These are phyloP conservation scores for Borealophlyctis nickersoniae DNA, from an alignment of 192 early-diverging fungal genomes.

Conservation along the genomic window DNA sequence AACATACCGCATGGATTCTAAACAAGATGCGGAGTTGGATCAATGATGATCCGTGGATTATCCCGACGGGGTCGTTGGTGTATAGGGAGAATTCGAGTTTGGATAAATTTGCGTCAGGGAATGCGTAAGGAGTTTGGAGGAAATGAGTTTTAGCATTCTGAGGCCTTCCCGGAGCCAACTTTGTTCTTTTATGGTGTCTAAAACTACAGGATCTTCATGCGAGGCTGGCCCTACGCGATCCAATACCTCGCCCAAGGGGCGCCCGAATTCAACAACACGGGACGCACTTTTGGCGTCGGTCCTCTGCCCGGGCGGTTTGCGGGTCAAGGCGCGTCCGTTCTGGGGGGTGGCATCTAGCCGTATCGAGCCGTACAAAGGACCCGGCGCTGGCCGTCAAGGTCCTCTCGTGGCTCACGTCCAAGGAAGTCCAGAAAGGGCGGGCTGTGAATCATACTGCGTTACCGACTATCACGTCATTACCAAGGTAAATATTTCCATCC, in stretches of 20 bases:
- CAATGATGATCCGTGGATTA: slow-evolving; percentile 6
- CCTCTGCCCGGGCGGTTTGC: neutral
- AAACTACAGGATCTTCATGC: slow-evolving; percentile 5
- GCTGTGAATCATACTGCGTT: neutral
- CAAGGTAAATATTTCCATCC: too few relatives aligned
- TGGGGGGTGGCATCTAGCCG: slow-evolving; percentile 11
- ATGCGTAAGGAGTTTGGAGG: slow-evolving; percentile 11
- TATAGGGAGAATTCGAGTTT: slow-evolving; percentile 3
- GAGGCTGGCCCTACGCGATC: slow-evolving; percentile 2
- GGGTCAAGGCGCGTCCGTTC: neutral
- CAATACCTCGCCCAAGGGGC: neutral
- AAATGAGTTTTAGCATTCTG: neutral
- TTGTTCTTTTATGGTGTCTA: too few relatives aligned
- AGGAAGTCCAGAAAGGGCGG: neutral
- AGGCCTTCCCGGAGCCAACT: too few relatives aligned
- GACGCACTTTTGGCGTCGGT: neutral
- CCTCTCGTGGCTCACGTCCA: neutral
- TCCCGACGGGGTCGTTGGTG: slow-evolving; percentile 2
- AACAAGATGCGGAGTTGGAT: slow-evolving; percentile 9
- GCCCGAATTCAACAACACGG: slow-evolving; percentile 5
- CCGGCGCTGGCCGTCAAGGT: slow-evolving; percentile 2
- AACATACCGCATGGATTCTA: neutral
- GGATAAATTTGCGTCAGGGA: slow-evolving; percentile 4
- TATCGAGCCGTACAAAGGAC: slow-evolving; percentile 2
- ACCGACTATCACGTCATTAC: neutral